Base-by-base conservation (phyloP, 371 early-diverging fungal genomes). In the Cladochytrium tenue region DNA sequence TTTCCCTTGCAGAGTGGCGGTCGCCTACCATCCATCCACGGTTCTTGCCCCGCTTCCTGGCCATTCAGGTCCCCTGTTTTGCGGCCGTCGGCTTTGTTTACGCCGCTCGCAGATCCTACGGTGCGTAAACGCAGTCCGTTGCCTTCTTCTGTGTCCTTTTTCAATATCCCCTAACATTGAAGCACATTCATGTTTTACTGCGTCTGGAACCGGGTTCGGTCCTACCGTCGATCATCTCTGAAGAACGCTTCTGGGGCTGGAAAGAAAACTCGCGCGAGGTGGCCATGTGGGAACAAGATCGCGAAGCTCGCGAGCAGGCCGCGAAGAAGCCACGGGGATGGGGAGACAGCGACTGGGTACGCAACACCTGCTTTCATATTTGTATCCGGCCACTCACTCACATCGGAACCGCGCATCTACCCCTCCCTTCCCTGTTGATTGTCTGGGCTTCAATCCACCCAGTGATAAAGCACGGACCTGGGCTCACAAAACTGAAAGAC, bases 211-310 rank as follows among this genome's bases (percentile, higher is more conserved):
- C 7, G 23, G 23, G 5, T 60, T 51, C 32, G 3, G 20, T 17
- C 62, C 34, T 17, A 60, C 23, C 58, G 25, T 20, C 17, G 10
- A 5, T 7, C 33, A 17, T 10, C 5, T 20, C 10, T 51, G 20
- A n/a, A 92, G 92, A 88, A 70, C 90, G 97, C 68, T 97, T 96
- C 88, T 93, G 92, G 92, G 97, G 97, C 27, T 91, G 92, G 88
- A 81, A 76, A 30, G 96, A 95, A 76, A 97, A 97, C 78, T 76
- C 81, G 43, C 81, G 86, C 56, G 97, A 97, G 77, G 88, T 58
- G 10, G 69, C 63, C 13, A 62, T 72, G 28, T 82, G 75, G 75
- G 70, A 64, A 34, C 62, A 57, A 1, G 80, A 79, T 13, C 43
- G 43, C 43, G 43, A 43, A 20, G 43, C 7, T 13, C 7, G 43